Base-by-base conservation (phyloP, 345 rosid species). In the Lagerstroemia speciosa region DNA sequence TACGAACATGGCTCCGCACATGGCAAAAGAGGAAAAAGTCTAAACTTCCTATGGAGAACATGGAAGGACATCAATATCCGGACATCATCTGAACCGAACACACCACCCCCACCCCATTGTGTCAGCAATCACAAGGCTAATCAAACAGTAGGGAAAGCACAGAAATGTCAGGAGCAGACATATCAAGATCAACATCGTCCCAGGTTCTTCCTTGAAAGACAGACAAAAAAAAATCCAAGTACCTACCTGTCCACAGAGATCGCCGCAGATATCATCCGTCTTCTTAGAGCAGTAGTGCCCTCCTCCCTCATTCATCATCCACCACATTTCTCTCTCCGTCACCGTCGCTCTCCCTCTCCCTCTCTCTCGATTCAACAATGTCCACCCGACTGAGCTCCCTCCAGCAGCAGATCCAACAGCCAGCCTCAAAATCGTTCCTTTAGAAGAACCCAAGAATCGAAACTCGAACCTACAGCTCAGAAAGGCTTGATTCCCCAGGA, bases 231-330 rank as follows among this genome's bases (percentile, higher is more conserved):
- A 24, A 26, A 9, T 34, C 55, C 9, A 30, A 41, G 43, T 10
- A 29, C 29, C 36, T 78, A 93, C 97, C 98, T 91, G 96, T 75
- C 92, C 94, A 69, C 97, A 93, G 75, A 91, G 75, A 77, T 80
- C 85, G 24, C 83, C 92, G 36, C 98, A 93, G 57, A 84, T 74
- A 78, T 89, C 98, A 79, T 93, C 98, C 50, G 90, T 82, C 89
- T 93, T 93, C 84, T 93, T 93, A 60, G 96, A 83, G 79, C 97
- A 93, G 78, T 89, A 91, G 82, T 83, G 94, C 3, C 92, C 94
- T 43, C 86, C 98, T 48, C 81, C 83, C 80, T 91, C 97, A 66
- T 78, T 80, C 98, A 93, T 89, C 92, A 93, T 89, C 98, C 98
- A 86, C 94, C 96, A 89, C 98, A 93, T 93, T 93, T 75, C 46